Evolutionary conservation across 2,329 filamentous ascomycete genomes (phyloP), one percentile per base, ranked within the genome.

Genomic region (Seiridium unicorne): DNA sequence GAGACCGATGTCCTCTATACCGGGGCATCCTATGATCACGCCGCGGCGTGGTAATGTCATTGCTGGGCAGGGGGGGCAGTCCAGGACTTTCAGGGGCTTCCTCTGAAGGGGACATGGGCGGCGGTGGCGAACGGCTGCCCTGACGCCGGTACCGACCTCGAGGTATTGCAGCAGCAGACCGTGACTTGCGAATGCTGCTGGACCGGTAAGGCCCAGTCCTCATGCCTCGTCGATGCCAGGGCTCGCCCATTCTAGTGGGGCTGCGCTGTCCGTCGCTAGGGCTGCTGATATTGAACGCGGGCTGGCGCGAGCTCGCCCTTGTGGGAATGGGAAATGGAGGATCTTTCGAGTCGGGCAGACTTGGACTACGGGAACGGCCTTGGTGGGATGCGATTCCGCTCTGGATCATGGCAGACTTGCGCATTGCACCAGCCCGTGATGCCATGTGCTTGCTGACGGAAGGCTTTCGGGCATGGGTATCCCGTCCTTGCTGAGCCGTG

Each of bases 311-410:
- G 74, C 94, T 98, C 36, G 92, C 91, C 60, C 95, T 84, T 3
- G 89, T 89, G 0, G 95, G 95, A 5, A 99, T 96, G 0, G 95
- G 93, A 78, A 96, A 97, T 0, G 95, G 95, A 35, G 95, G 93
- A 57, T 86, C 81, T 36, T 73, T 77, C 58, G 78, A 62, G 62
- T 87, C 92, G 55, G 79, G 81, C 57, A 86, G 75, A 71, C 83
- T 92, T 53, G 89, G 88, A 69, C 87, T 92, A 62, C 85, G 79
- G 8, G 88, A 81, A 42, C 86, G 84, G 51, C 81, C 78, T 61
- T 83, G 82, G 65, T 94, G 91, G 9, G 86, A 87, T 34, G 84
- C 85, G 57, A 92, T 89, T 18, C 91, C 90, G 69, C 83, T 94
- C 63, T 92, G 89, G 57, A 94, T 93, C 81, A 95, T 85, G 18